Conservation (phyloP, 257 asterid species). For the Lycium ferocissimum region DNA sequence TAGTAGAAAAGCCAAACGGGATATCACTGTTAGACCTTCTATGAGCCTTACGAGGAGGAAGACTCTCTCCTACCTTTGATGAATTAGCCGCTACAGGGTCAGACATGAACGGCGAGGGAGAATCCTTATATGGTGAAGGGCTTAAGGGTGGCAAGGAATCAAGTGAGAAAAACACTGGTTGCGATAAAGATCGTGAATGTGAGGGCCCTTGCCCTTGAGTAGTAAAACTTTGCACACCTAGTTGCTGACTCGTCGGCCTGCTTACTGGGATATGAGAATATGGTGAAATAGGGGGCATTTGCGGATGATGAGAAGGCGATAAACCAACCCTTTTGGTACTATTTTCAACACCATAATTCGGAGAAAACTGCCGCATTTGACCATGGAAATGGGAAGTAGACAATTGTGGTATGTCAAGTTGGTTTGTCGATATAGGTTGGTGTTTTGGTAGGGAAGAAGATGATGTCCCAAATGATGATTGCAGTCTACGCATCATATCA, state of each 20-base stretch:
- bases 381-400: slow-evolving; percentile 62
- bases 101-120: slow-evolving; percentile 41
- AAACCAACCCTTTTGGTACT: slow-evolving; percentile 65
- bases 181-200: slow-evolving; percentile 76
- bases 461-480: slow-evolving; percentile 72
- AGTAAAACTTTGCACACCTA: slow-evolving; percentile 61
- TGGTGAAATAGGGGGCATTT: slow-evolving; percentile 86
- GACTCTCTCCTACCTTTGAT: slow-evolving; percentile 57
- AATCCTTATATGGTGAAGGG: slow-evolving; percentile 71
- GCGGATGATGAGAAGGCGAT: slow-evolving; percentile 89
- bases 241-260: slow-evolving; percentile 57
- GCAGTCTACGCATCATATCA: slow-evolving; percentile 69
- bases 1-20: slow-evolving; percentile 58
- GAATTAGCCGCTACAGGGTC: slow-evolving; percentile 47
- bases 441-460: slow-evolving; percentile 60
- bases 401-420: slow-evolving; percentile 67
- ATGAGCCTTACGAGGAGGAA: slow-evolving; percentile 68
- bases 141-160: slow-evolving; percentile 88
- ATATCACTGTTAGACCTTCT: slow-evolving; percentile 72
- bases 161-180: slow-evolving; percentile 69
- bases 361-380: slow-evolving; percentile 64
- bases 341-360: slow-evolving; percentile 58
- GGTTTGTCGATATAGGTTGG: slow-evolving; percentile 50
- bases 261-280: slow-evolving; percentile 75
- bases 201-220: slow-evolving; percentile 52